phyloP scores from a whole-genome alignment of 2,329 filamentous ascomycete species.

The Colletotrichum nymphaeae region DNA sequence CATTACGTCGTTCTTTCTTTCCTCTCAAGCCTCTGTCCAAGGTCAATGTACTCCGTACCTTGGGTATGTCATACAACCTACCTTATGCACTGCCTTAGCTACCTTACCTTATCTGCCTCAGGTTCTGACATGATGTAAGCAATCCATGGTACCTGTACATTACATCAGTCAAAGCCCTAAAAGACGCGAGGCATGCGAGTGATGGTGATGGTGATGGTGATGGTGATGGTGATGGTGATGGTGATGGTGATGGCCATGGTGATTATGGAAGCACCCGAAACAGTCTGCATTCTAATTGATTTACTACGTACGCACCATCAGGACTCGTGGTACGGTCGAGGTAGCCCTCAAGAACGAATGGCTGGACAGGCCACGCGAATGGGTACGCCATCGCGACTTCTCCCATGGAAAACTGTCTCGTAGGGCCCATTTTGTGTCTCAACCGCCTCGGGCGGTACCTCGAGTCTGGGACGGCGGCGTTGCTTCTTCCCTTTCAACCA shows the following conservation, averaged over 20 bases:
- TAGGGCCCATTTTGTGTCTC: constrained; percentile 8
- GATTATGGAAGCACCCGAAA: constrained; percentile 52
- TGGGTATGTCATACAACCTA: too few species aligned
- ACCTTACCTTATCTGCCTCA: too few species aligned
- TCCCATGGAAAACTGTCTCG: constrained; percentile 9
- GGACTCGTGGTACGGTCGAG: not conserved
- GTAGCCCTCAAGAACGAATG: not conserved
- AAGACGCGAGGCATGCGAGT: constrained; percentile 35
- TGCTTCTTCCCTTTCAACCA: constrained; percentile 22
- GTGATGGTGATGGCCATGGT: constrained; percentile 51
- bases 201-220: constrained; percentile 54
- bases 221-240: constrained; percentile 55
- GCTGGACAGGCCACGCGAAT: not conserved
- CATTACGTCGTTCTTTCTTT: not conserved
- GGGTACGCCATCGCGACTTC: constrained; percentile 7
- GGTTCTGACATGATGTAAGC: not conserved
- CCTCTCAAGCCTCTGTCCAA: not conserved
- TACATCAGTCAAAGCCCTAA: not conserved
- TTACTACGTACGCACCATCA: not conserved
- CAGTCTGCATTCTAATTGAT: not conserved
- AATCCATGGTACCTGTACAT: not conserved
- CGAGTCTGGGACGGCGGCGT: constrained; percentile 19
- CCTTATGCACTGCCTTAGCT: too few species aligned
- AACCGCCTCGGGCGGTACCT: constrained; percentile 1
- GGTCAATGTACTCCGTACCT: not conserved